Base-by-base conservation (phyloP, 2,329 filamentous ascomycete species). In the Neofusicoccum ribis region DNA sequence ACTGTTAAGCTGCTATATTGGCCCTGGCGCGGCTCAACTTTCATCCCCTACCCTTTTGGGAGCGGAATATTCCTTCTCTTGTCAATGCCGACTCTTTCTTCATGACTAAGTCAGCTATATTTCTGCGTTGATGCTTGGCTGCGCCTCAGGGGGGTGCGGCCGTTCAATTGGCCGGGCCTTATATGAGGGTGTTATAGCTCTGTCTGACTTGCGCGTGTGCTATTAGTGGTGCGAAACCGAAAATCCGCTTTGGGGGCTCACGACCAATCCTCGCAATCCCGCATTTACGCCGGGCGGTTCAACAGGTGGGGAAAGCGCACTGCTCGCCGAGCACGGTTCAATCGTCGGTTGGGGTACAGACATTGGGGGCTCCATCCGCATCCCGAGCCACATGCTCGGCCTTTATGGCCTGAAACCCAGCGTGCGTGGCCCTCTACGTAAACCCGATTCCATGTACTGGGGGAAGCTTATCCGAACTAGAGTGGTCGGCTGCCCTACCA, bases 341-440 rank as follows among this genome's bases (percentile, higher is more conserved):
- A 80, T 84, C 2, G 79, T 82, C 12, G 86, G 86, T 0, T 85
- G 87, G 71, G 86, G 86, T 0, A 88, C 85, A 5, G 86, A 88
- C 68, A 79, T 82, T 67, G 85, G 85, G 3, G 85, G 86, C 11
- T 85, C 81, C 51, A 81, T 88, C 43, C 80, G 86, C 2, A 85
- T 88, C 37, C 86, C 86, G 3, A 80, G 68, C 11, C 66, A 70
- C 7, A 70, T 69, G 36, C 70, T 68, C n/a, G 72, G 72, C 5
- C 61, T 74, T 20, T 74, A 74, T 43, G 71, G 72, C 36, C 69
- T 70, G 67, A 74, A 73, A 52, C 69, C 72, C 0, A 74, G 9
- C 60, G 49, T 63, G 52, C 39, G 36, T 43, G 56, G 56, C 56
- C 44, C 8, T n/a, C 23, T 46, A 36, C 41, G 17, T 41, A 46